Conservation (phyloP, 2,329 filamentous ascomycete genomes). For the Ophiostoma sp. region DNA sequence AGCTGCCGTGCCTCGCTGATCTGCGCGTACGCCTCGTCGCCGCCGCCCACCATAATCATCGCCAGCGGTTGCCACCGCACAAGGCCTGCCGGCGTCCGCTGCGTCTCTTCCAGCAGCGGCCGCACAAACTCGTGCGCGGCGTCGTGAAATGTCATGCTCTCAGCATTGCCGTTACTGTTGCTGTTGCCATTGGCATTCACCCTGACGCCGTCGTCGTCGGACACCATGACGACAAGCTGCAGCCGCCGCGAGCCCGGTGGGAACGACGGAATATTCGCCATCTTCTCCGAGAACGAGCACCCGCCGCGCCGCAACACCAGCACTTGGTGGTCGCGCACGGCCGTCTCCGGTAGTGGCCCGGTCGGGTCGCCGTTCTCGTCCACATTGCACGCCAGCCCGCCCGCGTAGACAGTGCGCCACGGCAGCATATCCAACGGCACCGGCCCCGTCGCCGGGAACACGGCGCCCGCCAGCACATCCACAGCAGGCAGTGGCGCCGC, state of each 20-base stretch:
- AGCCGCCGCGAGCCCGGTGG: constrained; percentile 55
- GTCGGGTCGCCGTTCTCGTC: constrained; percentile 3
- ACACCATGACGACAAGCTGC: constrained; percentile 77
- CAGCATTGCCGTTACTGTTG: constrained; percentile 26
- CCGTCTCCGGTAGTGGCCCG: constrained; percentile 48
- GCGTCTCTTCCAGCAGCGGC: constrained; percentile 70
- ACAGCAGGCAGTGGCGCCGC: constrained; percentile 48
- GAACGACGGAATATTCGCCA: constrained; percentile 77
- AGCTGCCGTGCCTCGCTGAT: constrained; percentile 61
- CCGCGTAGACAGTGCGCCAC: constrained; percentile 68
- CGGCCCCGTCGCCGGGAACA: constrained; percentile 35
- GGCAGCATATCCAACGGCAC: constrained; percentile 45
- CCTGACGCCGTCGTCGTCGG: constrained; percentile 45
- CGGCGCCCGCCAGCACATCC: constrained; percentile 37
- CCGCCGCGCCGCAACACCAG: constrained; percentile 76
- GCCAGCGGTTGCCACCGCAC: constrained; percentile 66
- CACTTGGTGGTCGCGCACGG: constrained; percentile 60
- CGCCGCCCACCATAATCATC: constrained; percentile 77
- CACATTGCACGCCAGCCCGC: constrained; percentile 58
- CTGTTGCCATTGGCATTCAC: constrained; percentile 14
- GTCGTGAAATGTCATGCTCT: constrained; percentile 31
- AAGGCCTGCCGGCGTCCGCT: constrained; percentile 65
- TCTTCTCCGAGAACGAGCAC: constrained; percentile 78
- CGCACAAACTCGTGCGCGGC: constrained; percentile 37
- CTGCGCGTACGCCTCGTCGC: constrained; percentile 58